Conservation (phyloP, 2,329 filamentous ascomycete genomes). For the Leptosphaerulina australis region DNA sequence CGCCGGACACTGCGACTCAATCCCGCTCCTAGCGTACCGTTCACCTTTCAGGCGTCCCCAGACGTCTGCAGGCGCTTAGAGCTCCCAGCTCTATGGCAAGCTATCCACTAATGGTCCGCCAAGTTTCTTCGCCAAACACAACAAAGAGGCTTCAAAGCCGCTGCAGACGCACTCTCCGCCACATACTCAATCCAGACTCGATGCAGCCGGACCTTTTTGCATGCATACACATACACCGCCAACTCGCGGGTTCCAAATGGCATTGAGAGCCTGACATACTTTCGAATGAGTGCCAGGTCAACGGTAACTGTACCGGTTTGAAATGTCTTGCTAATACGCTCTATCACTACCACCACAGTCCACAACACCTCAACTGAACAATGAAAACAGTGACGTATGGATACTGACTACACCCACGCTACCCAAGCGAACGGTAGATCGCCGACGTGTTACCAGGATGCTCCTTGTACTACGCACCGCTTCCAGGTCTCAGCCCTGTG, state of each 20-base stretch:
- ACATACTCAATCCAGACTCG: not conserved
- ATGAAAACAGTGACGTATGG: too few species aligned
- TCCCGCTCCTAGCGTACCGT: not conserved
- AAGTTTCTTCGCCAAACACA: conserved; percentile 12
- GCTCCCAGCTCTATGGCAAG: conserved; percentile 9
- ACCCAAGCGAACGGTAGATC: not conserved
- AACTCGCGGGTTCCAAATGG: not conserved
- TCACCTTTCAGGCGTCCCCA: conserved; percentile 2
- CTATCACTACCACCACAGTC: not conserved
- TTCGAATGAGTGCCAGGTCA: too few species aligned
- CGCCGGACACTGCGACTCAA: conserved; percentile 6
- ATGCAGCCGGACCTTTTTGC: not conserved
- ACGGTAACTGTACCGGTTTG: not conserved
- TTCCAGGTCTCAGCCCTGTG: not conserved
- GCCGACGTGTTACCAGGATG: not conserved
- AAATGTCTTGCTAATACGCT: not conserved
- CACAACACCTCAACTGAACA: too few species aligned
- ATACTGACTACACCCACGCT: not conserved
- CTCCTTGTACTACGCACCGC: not conserved
- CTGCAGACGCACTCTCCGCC: conserved; percentile 3
- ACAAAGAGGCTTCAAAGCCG: conserved; percentile 5
- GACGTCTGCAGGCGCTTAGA: conserved; percentile 8
- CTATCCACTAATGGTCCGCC: conserved; percentile 5
- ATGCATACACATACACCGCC: not conserved
- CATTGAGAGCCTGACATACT: too few species aligned